Evolutionary conservation across 148 eudicot species (phyloP).

Genomic region (Cornus kousa): DNA sequence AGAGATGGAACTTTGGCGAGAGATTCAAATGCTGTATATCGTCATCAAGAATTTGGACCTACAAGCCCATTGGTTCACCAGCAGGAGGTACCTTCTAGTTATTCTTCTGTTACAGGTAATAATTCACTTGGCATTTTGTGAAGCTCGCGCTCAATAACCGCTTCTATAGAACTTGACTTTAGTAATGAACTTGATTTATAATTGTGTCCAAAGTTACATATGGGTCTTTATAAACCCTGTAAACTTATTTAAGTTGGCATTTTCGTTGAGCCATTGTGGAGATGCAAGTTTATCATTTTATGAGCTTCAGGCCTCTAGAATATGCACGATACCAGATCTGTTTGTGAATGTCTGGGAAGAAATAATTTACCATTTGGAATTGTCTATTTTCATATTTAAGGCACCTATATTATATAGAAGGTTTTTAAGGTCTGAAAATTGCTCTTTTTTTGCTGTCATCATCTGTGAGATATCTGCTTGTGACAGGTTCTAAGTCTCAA

Average conservation of each 20-base stretch:
- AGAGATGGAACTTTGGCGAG: conserved; percentile 50
- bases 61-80: conserved; percentile 64
- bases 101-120: conserved; percentile 98
- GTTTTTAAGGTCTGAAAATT: not conserved
- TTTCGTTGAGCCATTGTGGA: not conserved
- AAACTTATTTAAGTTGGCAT: not conserved
- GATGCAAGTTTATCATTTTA: conserved; percentile 3
- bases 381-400: too few relatives aligned
- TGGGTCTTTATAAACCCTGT: not conserved
- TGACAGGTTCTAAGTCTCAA: conserved; percentile 3
- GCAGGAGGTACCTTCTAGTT: conserved; percentile 99
- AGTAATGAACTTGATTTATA: not conserved
- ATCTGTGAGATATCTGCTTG: not conserved
- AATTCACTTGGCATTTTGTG: conserved; percentile 47
- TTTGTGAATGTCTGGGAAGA: not conserved
- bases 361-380: too few relatives aligned
- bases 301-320: conserved; percentile 1
- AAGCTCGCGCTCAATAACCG: conserved; percentile 29
- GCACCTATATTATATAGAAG: not conserved
- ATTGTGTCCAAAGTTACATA: not conserved
- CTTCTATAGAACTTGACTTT: conserved; percentile 11
- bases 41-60: conserved; percentile 50
- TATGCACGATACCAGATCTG: not conserved
- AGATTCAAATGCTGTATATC: conserved; percentile 45
- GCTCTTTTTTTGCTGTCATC: not conserved